Base-by-base conservation (phyloP, 768 basidiomycete species). In the Trametes maxima region DNA sequence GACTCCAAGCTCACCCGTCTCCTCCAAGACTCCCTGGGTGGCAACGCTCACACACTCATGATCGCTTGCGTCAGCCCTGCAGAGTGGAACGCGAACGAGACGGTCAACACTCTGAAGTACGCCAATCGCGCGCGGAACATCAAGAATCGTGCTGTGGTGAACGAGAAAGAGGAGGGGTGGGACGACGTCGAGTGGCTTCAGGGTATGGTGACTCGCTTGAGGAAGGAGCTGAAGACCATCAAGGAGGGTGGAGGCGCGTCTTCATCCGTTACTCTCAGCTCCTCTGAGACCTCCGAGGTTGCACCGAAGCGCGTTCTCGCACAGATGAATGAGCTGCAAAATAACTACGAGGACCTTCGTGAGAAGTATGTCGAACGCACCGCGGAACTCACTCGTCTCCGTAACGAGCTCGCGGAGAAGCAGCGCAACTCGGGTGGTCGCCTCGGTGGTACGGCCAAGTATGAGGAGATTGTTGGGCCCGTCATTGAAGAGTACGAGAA, bases 401-500 rank as follows among this genome's bases (percentile, higher is more conserved):
- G 90, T 50, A 81, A 88, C 52, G 91, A 92, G 68, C 80, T 92
- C 21, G 91, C 90, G 40, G 90, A 91, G 69, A 84, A 80, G 70
- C 87, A 90, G 65, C 82, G 89, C 42, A 67, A 72, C 19, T 84
- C 84, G 19, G 80, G 83, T 8, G 90, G 90, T 28, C 82, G 83
- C 36, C 68, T 88, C 21, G 82, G 84, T 3, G 90, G 85, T 17
- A 90, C 87, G 3, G 87, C 81, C 10, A 72, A 71, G 64, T 94
- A 94, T 69, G 93, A 94, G 69, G 93, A 94, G 75, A 94, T 91
- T 64, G 95, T 98, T 21, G 95, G 94, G 16, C 96, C 96, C 2
- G 95, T 99, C 67, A 97, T 99, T 53, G 92, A 97, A 75, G 95
- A 98, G 76, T 99, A 99, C 75, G 96, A 99, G 80, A 94, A 96